Evolutionary conservation across 2,329 filamentous ascomycete genomes (phyloP), one percentile per base, ranked within the genome.

Genomic region (Neocucurbitaria cava): DNA sequence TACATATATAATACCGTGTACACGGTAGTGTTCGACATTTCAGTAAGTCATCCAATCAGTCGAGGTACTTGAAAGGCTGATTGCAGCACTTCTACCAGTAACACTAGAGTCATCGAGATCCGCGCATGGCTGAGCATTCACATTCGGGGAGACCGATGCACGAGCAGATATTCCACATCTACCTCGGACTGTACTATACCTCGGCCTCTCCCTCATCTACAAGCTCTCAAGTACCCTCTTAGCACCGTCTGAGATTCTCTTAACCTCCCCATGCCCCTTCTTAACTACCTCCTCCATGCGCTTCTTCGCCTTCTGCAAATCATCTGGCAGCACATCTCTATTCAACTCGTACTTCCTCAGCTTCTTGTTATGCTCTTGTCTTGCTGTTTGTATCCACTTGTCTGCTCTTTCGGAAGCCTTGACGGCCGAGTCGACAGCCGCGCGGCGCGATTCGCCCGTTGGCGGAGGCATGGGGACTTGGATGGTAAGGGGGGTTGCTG

Each of bases 391-490:
- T 31, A 82, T 71, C 39, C 59, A 70, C 38, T 69, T 74, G 45
- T 74, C 71, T 0, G 80, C 80, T 18, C 72, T 72, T 48, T 81
- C 78, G 3, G 76, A 73, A 5, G 77, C 77, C 57, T 78, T 78
- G 6, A 66, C 64, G 9, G 80, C 78, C 5, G 66, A 59, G 0
- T 77, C 69, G 3, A 80, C 63, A 11, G 74, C 75, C 4, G 65
- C 65, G 42, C 78, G 76, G 23, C 82, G 75, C n/a, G 80, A 79
- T 58, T 86, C 83, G 45, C 82, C 84, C 0, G 84, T 87, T 0
- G 83, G 83, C 5, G 84, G 82, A 1, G 84, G 84, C 21, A 86
- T 79, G 18, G 82, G 80, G 17, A 87, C 77, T 45, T 82, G 78
- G 8, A 86, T 75, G 5, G 83, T 80, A n/a, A 79, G 76, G 0